Base-by-base conservation (phyloP, 352 stramenopile species). In the Pythium angustatum region DNA sequence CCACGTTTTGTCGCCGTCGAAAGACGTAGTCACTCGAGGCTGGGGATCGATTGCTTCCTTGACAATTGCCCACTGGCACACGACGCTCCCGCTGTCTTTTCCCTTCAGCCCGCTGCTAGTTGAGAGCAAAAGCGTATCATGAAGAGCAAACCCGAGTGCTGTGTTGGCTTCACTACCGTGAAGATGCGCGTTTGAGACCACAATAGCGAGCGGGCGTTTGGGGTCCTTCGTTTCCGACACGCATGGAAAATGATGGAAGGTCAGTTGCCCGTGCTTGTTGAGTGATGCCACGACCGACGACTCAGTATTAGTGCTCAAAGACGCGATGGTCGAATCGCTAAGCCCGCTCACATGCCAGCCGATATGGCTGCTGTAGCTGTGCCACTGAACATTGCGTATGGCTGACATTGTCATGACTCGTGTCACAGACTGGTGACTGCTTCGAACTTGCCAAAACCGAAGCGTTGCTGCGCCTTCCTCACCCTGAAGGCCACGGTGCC, bases 391-490 rank as follows among this genome's bases (percentile, higher is more conserved):
- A 30, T 81, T 76, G 26, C 73, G 76, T 19, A 91, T 62, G 0
- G 58, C 58, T 8, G 64, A 45, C 58, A 82, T 73, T 0, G 75
- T 72, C 1, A 68, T 80, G n/a, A 93, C 73, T 11, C 78, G 79
- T n/a, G 71, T 77, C 4, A 75, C 78, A 7, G 76, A 78, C 11
- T 72, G 76, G 24, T 77, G 64, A 0, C 63, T 71, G 6, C 5
- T 59, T 26, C 56, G 63, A 1, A 94, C 70, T 24, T 91, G 77
- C 83, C 85, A 94, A 36, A 91, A 90, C 11, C 73, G 65, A 2
- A 87, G 58, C 14, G 50, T 54, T 0, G 59, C 51, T 7, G n/a
- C 11, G 40, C 3, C 9, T 19, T 12, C 14, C 19, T 27, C 40
- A 47, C 19, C 12, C 5, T 8, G 8, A 14, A 8, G 26, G 1